Evolutionary conservation across 2,329 filamentous ascomycete species (phyloP), one percentile per base, ranked within the genome.

Genomic region (Fusarium bactridioides): DNA sequence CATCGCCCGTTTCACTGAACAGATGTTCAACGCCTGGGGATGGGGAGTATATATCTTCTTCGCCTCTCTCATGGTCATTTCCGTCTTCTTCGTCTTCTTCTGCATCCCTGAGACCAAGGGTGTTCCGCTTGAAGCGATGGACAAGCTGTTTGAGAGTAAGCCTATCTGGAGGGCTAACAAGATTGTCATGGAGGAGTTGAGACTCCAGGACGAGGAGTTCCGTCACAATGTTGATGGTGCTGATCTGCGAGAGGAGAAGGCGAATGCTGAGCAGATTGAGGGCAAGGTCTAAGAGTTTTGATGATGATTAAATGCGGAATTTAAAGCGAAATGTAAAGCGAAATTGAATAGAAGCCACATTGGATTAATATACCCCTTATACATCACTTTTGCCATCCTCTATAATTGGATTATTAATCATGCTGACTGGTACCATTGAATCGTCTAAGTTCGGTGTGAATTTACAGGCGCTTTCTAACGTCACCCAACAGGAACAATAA

Each of bases 31-130:
- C 27, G 80, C 83, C 13, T 87, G 88, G 84, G 82, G 83, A n/a
- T 92, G 88, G 73, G 91, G 90, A 29, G 89, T 91, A 0, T 92
- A 91, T 80, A 88, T 92, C 74, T 91, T 93, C 84, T 93, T 93
- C 72, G 90, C 89, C 4, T 84, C 86, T 0, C 82, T 92, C 51
- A 91, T 91, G 85, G 79, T 91, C 18, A 65, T 86, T 15, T 88
- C 88, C 1, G 82, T 86, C 58, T 65, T 88, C 60, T 92, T 91
- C 70, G 86, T 91, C 31, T 92, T 83, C 77, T 90, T 90, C 82
- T 83, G 89, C 48, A 74, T 92, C 1, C 90, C 90, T 2, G 90
- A 92, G 82, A 92, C 90, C 7, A 92, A 91, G 82, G 84, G 86
- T 45, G 83, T 92, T 18, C 89, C 90, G 1, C 83, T 92, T 7